A percentile compares a stretch with the other conserved stretches of the same genome.
Conservation (phyloP, 768 basidiomycete genomes). For the Agaricus bisporus region DNA sequence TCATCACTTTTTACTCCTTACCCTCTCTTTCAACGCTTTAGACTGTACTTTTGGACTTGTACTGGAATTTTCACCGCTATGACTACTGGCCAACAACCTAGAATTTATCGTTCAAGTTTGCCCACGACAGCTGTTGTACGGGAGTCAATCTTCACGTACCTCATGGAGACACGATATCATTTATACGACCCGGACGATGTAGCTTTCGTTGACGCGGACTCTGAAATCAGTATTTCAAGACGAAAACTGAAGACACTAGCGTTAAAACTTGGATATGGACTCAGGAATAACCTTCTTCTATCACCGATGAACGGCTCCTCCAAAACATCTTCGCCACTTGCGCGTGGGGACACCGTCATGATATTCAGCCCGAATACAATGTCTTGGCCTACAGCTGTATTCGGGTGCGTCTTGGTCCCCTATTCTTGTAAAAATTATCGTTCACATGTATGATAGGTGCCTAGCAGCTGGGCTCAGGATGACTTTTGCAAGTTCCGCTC, state of each 20-base stretch:
- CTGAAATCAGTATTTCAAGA: slow-evolving; percentile 15
- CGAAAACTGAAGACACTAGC: slow-evolving; percentile 13
- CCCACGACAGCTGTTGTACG: slow-evolving; percentile 16
- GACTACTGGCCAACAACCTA: slow-evolving; percentile 13
- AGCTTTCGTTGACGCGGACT: slow-evolving; percentile 18
- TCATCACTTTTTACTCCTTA: background rate
- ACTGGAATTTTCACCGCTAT: too few relatives aligned
- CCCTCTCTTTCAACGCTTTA: background rate
- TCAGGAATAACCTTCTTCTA: slow-evolving; percentile 15
- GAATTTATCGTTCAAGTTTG: slow-evolving; percentile 16
- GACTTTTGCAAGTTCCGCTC: slow-evolving; percentile 11
- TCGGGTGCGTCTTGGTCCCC: slow-evolving; percentile 8
- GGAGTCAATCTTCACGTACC: slow-evolving; percentile 18
- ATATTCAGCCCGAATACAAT: slow-evolving; percentile 13
- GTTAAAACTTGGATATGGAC: slow-evolving; percentile 18
- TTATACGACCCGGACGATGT: slow-evolving; percentile 11
- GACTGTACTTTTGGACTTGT: too few relatives aligned
- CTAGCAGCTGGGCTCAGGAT: slow-evolving; percentile 12
- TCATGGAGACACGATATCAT: slow-evolving; percentile 16
- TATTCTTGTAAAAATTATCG: background rate
- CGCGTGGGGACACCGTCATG: slow-evolving; percentile 14
- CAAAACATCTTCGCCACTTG: background rate
- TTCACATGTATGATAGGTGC: slow-evolving; percentile 5
- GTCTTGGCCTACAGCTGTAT: slow-evolving; percentile 13
- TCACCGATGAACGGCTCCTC: background rate